These are phyloP conservation scores for Colletotrichum eleusines DNA, from an alignment of 2,329 filamentous ascomycete species.

Conservation along the genomic window DNA sequence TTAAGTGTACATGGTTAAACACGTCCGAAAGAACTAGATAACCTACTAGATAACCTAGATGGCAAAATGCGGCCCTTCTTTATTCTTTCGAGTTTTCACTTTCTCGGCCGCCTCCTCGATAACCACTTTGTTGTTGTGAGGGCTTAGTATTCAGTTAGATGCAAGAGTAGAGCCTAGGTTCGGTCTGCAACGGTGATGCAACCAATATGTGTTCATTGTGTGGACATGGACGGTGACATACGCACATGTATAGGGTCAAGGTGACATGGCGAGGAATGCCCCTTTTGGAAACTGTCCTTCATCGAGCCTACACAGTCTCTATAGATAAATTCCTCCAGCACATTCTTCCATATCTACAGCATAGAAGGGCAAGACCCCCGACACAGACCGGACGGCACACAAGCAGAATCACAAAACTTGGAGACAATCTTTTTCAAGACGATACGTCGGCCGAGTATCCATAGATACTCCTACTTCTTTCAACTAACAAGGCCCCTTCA, in stretches of 20 bases:
- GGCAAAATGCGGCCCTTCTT: background rate
- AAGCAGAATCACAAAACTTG: background rate
- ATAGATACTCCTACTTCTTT: background rate
- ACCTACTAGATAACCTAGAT: too few relatives aligned
- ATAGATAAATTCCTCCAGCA: background rate
- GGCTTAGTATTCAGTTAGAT: background rate
- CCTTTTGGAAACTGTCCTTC: background rate
- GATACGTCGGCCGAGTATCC: background rate
- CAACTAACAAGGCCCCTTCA: too few relatives aligned
- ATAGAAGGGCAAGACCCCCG: background rate
- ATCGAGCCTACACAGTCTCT: background rate
- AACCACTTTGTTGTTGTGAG: background rate
- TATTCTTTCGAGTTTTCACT: background rate
- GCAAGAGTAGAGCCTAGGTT: background rate
- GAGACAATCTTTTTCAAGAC: background rate
- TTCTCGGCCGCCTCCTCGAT: background rate
- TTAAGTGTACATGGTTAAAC: background rate
- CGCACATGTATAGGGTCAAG: background rate
- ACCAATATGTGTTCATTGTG: background rate
- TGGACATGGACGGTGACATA: background rate
- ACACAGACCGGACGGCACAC: background rate
- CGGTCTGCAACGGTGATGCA: background rate
- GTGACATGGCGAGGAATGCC: background rate
- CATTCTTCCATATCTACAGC: background rate
- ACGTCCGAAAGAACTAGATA: background rate